Evolutionary conservation across 1,139 yeast genomes (phyloP), one percentile per base, ranked within the genome.

Genomic region (Lodderomyces oxycetoniae): DNA sequence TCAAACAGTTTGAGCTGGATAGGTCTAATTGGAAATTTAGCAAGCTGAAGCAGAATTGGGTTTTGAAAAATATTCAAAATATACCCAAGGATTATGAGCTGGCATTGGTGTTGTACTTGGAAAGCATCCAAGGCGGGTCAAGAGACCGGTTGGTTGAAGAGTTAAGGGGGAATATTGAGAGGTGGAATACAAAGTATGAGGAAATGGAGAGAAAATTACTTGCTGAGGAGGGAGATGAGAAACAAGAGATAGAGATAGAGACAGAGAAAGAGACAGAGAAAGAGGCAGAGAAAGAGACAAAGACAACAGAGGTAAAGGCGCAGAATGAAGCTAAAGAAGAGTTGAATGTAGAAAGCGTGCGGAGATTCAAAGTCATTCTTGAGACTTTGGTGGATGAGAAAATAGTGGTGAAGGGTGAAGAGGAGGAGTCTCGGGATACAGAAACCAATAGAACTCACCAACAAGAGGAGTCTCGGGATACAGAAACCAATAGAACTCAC

Each of bases 31-130:
- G 97, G 97, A 89, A 88, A 60, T 89, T 89, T 54, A 83, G 94
- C 39, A 89, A 89, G 52, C 95, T 85, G 61, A 88, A 89, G 47
- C 97, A 89, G 55, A 88, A 87, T 53, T 89, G 96, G 96, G 69
- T 89, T 33, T 59, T 88, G 43, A 82, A 81, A 50, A 80, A 87
- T 56, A 61, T 85, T 31, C 70, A 67, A 41, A 45, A 52, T 24
- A 71, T 81, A 12, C 84, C 81, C 1, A 66, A 60, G 1, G 62
- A 70, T 3, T 88, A 85, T 47, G 74, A 69, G 31, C 63, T 55
- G 2, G 77, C 78, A 28, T 55, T 88, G 40, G 46, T 67, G 13
- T 55, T 56, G 7, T 89, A 89, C 50, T 58, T 87, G 32, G 71
- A 66, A 27, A 86, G 86, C 2, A 52, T 87, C 21, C 86, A 81